Base-by-base conservation (phyloP, 176 grass and related monocot species). In the Oryza glumipatula region DNA sequence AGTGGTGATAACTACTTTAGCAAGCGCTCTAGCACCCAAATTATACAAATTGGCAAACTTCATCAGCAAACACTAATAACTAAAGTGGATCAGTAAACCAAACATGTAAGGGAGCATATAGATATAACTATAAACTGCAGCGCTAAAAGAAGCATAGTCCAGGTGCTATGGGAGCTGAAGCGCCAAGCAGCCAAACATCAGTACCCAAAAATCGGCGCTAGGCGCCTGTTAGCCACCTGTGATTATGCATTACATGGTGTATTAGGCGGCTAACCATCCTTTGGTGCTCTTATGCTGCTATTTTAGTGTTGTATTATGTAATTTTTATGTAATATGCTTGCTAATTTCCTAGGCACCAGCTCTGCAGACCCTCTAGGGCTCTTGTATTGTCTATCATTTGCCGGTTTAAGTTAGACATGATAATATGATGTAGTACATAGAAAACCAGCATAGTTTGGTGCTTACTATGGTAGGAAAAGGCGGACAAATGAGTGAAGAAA, bases 401-500 rank as follows among this genome's bases (percentile, higher is more conserved):
- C 12, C 54, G 56, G 74, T 77, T 77, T n/a, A 88, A 36, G 24
- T 30, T 70, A 67, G 15, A 88, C 70, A 32, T 28, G 26, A 79
- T 58, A 19, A 78, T 5, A 78, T 12, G 7, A 22, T 10, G 70
- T 64, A 76, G 56, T 77, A 64, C 26, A 68, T 39, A 24, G 16
- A 68, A 56, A 5, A 28, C 2, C 28, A 28, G 28, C 28, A 28
- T 1, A 28, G 28, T 28, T 28, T 28, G 28, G 28, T 1, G 28
- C 28, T 28, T 28, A 28, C 28, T 28, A 28, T 28, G 77, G 90
- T 90, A 0, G 90, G 93, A 71, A 88, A 86, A 24, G 90, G 86
- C 60, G 83, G 63, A 17, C 15, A 71, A 21, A 95, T 79, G 23
- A 95, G 83, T 24, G 86, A 90, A 47, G 77, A 44, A 84, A 92